Evolutionary conservation across 169 alveolate species (phyloP), one percentile per base, ranked within the genome.

Genomic region (Eimeria necatrix): DNA sequence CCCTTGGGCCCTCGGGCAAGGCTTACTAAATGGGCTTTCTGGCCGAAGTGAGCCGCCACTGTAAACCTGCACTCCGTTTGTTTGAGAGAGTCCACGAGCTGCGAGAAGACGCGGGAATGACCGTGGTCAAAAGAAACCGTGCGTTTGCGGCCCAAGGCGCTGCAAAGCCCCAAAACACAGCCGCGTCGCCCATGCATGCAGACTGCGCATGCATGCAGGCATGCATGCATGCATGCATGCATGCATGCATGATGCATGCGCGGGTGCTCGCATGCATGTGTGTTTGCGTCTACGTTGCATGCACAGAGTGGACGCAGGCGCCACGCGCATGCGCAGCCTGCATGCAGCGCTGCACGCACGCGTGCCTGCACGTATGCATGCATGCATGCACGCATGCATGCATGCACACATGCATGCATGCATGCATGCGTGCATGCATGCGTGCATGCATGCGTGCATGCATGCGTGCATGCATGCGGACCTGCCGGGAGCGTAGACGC

Each of bases 21-120:
- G 64, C 89, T 71, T 56, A 94, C 96, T 20, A 4, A 2, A 41
- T 94, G 94, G 14, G 96, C 68, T 12, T 94, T 94, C 41, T 64
- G 74, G 22, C 96, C 96, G 14, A 94, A 94, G 61, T 81, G 93
- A 2, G 94, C 96, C 24, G 92, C 81, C 26, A 76, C 92, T 10
- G 59, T 60, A 85, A 85, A 85, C 12, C 32, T 24, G 59, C 93
- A 61, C 93, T 85, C 81, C 4, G 81, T 46, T 48, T 85, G 93
- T 41, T 52, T 8, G 32, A 85, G 32, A 1, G 93, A 48, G 48
- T 52, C 60, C n/a, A 14, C 32, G 26, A 85, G 56, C 20, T 20
- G 26, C 26, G 84, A 5, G 14, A 85, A 41, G 14, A 85, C 26
- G 12, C 73, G 74, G 24, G 87, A 78, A 24, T 46, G 24, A 9